Base-by-base conservation (phyloP, 2,329 filamentous ascomycete genomes). In the Calonectria crousiana region DNA sequence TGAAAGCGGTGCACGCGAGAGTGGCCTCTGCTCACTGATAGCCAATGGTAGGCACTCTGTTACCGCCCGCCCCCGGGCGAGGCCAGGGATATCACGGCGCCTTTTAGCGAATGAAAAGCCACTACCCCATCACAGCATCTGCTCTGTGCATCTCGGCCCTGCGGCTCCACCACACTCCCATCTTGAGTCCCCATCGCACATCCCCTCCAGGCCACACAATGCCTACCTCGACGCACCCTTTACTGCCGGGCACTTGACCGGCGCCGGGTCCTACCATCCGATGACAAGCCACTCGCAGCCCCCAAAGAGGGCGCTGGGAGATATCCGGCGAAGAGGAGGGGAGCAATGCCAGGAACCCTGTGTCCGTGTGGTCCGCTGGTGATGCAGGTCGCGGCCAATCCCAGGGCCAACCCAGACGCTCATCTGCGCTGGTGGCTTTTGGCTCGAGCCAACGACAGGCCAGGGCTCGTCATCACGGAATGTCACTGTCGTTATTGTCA, bases 31-130 rank as follows among this genome's bases (percentile, higher is more conserved):
- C 20, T 58, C 13, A n/a, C 34, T 3, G 26, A 51, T 13, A 44
- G 51, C 79, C 72, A 81, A 81, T 81, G 71, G 78, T 20, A 65
- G 16, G 28, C 64, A 28, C 28, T 23, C 71, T 81, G 67, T 81
- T 81, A 58, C 79, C 79, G 79, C 79, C 79, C 77, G 76, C 34
- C 71, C 30, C 52, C 68, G 47, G 73, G 72, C 38, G 56, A 56
- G 44, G 53, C 72, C 72, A 77, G 71, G 73, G 71, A 70, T 69
- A 56, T 75, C 77, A 74, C 74, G 51, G 77, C 70, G 73, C 70
- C 76, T 74, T 74, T 71, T 34, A 28, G 23, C 79, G 71, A 81
- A 81, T 81, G 71, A 81, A 58, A 70, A 38, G 18, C 41, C 51
- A 47, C 62, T 56, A 72, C 69, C 67, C 71, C 75, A 77, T 74